Evolutionary conservation across 2,329 filamentous ascomycete genomes (phyloP).

Genomic region (Cucurbitaria berberidis): DNA sequence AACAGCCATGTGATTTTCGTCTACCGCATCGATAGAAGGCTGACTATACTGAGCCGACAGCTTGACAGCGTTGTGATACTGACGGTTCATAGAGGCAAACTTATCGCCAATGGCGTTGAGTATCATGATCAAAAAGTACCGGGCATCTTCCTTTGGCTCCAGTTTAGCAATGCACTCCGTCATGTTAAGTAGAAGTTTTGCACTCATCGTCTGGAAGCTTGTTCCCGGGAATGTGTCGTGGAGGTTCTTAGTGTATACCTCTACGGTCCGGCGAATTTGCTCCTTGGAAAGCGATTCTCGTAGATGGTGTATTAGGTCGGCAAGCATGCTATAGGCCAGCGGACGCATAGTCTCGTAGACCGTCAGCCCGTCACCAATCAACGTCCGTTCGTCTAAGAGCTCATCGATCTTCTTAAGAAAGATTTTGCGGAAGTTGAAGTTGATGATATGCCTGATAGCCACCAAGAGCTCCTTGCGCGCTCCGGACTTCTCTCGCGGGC

Average conservation of each 20-base stretch:
- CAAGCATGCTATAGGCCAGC: constrained; percentile 96
- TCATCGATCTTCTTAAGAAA: constrained; percentile 95
- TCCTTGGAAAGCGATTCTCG: constrained; percentile 85
- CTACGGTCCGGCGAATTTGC: constrained; percentile 93
- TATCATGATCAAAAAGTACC: constrained; percentile 96
- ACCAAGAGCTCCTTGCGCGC: constrained; percentile 94
- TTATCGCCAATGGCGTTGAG: constrained; percentile 98
- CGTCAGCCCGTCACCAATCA: constrained; percentile 94
- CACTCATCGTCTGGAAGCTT: constrained; percentile 99
- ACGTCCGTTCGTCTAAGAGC: constrained; percentile 86
- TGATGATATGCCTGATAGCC: constrained; percentile 97
- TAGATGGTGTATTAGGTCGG: constrained; percentile 96
- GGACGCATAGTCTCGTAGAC: constrained; percentile 97
- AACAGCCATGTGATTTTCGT: constrained; percentile 85
- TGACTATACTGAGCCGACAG: constrained; percentile 78
- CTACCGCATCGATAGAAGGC: constrained; percentile 66
- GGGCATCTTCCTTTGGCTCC: constrained; percentile 89
- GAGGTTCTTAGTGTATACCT: constrained; percentile 95
- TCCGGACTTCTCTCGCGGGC: constrained; percentile 90
- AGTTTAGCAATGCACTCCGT: constrained; percentile 96
- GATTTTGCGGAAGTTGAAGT: constrained; percentile 96
- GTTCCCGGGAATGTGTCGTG: constrained; percentile 96
- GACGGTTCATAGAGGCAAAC: constrained; percentile 96
- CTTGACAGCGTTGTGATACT: constrained; percentile 94
- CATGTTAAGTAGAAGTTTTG: constrained; percentile 96